These are phyloP conservation scores for Andrographis paniculata DNA, from an alignment of 305 asterid genomes.

Conservation along the genomic window DNA sequence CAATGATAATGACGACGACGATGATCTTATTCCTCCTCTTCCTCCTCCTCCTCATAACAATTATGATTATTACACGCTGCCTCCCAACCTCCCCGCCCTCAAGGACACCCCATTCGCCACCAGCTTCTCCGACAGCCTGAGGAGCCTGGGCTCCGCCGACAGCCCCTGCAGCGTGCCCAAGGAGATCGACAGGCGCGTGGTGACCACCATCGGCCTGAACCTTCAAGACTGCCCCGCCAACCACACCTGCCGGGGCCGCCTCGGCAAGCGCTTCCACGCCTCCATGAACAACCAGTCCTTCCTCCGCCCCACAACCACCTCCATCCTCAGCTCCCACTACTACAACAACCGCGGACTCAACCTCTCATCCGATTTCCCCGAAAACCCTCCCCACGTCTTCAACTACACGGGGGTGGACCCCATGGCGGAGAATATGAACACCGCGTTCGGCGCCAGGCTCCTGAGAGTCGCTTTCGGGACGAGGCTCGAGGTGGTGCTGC, in stretches of 20 bases:
- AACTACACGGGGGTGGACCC: conserved; percentile 62
- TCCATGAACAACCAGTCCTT: conserved; percentile 79
- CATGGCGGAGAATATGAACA: conserved; percentile 49
- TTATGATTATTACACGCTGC: conserved; percentile 14
- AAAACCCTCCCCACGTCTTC: conserved; percentile 43
- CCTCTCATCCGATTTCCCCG: conserved; percentile 35
- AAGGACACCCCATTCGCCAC: conserved; percentile 52
- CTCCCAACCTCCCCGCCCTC: conserved; percentile 46
- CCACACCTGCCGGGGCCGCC: conserved; percentile 52
- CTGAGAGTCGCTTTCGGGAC: conserved; percentile 41
- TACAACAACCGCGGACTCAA: conserved; percentile 25
- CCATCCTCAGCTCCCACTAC: conserved; percentile 49
- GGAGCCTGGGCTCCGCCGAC: conserved; percentile 41
- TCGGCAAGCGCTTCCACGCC: conserved; percentile 45
- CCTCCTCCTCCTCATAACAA: conserved; percentile 19
- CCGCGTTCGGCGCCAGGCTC: conserved; percentile 42
- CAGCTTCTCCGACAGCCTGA: conserved; percentile 27
- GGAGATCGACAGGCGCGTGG: conserved; percentile 32
- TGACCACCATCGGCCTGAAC: conserved; percentile 51
- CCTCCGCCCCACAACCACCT: conserved; percentile 29
- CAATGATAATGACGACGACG: no score
- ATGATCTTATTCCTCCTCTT: no score
- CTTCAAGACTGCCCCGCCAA: conserved; percentile 67
- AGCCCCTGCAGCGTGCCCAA: conserved; percentile 66
- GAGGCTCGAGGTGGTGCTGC: conserved; percentile 54